Evolutionary conservation across 345 rosid genomes (phyloP).

Genomic region (Microthlaspi erraticum): DNA sequence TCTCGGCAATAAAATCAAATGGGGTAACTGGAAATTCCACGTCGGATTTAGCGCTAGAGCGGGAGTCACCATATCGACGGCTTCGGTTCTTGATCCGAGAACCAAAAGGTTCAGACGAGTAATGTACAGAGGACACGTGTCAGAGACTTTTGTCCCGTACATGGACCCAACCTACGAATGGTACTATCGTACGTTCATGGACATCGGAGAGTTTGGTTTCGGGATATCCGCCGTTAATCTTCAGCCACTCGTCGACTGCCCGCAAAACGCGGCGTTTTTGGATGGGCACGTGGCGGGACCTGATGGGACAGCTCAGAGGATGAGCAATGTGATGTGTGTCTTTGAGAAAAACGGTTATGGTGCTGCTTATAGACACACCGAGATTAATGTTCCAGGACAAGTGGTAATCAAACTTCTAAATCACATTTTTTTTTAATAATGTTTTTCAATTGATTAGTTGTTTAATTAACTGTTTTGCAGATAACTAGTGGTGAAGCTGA

Average conservation of each 20-base stretch:
- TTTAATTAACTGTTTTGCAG: conserved; percentile 43
- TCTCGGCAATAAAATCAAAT: conserved; percentile 53
- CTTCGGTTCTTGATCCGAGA: conserved; percentile 56
- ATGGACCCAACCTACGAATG: conserved; percentile 83
- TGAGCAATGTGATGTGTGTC: conserved; percentile 58
- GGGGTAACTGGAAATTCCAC: conserved; percentile 85
- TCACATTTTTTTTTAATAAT: neutral
- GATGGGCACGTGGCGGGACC: conserved; percentile 67
- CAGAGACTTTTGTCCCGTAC: conserved; percentile 86
- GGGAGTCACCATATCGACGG: conserved; percentile 63
- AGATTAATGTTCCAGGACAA: conserved; percentile 71
- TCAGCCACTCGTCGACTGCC: conserved; percentile 71
- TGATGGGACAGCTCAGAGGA: conserved; percentile 61
- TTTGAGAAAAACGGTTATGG: conserved; percentile 70
- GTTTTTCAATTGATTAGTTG: neutral
- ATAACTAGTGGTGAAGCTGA: conserved; percentile 71
- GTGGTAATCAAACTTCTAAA: conserved; percentile 55
- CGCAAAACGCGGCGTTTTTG: conserved; percentile 57
- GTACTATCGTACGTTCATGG: conserved; percentile 83
- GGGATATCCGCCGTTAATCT: conserved; percentile 62
- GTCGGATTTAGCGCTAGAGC: conserved; percentile 68
- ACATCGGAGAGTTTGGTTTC: conserved; percentile 78
- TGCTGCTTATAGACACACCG: conserved; percentile 69
- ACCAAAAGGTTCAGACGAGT: conserved; percentile 50
- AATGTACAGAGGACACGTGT: conserved; percentile 67